Evolutionary conservation across 139 green algal genomes (phyloP), one percentile per base, ranked within the genome.

Genomic region (Diplosphaera chodatii): DNA sequence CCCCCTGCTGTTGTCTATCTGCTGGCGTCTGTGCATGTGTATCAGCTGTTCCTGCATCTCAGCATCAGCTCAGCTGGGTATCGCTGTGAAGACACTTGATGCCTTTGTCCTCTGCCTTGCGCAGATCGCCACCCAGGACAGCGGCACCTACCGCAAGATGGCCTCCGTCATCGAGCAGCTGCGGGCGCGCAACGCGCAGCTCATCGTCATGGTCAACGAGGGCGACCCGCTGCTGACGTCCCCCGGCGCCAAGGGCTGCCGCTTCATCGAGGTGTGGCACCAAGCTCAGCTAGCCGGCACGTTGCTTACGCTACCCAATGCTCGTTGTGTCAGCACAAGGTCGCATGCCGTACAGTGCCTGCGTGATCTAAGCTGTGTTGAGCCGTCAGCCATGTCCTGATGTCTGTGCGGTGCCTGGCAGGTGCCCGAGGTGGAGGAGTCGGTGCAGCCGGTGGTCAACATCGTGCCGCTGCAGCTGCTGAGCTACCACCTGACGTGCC

Each of bases 401-500:
- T 66, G 23, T 21, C 23, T 30, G 62, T 13, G 27, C 13, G n/a
- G 62, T 25, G n/a, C 16, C 48, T 32, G 2, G 20, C 77, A 89
- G 78, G 89, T 94, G 41, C 78, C 74, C 3, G 55, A 34, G 27
- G 62, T 74, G 22, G 85, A 91, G 55, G 90, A 96, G 48, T 87
- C 84, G 18, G 70, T 98, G 64, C 94, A 98, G 84, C 78, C 88
- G 1, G 80, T 98, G 27, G 76, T 98, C 41, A 98, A 98, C 85
- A 96, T 98, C 70, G 79, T 98, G 13, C 93, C 93, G 21, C 81
- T 98, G 69, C 93, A 98, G 87, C 87, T 98, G 64, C 85, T 98
- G 64, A 78, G 74, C 20, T 98, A 97, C 80, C 90, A 98, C 80
- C 82, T 98, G 23, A 96, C 94, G 37, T 80, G 95, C 32, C 78